Percentiles rank a stretch among this genome's conserved stretches.
phyloP scores from a whole-genome alignment of 768 basidiomycete species.

The Obba rivulosa region DNA sequence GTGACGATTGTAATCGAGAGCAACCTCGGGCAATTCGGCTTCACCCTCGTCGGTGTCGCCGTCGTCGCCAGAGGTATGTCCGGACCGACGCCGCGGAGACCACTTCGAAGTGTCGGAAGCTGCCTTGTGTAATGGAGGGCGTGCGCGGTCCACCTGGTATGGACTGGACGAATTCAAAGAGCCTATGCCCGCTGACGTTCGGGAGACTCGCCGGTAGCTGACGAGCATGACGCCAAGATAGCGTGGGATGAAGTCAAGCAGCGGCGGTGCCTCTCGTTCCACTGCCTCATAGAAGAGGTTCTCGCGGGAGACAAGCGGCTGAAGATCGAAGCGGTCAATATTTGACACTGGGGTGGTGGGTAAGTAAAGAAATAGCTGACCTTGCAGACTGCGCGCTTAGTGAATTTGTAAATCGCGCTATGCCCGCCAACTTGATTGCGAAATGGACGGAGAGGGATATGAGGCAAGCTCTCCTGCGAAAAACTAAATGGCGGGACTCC shows the following conservation, averaged over 20 bases:
- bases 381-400: constrained; percentile 97
- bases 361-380: constrained; percentile 41
- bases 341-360: constrained; percentile 18
- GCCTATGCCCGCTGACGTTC: constrained; percentile 9
- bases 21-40: constrained; percentile 91
- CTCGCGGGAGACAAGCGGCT: constrained; percentile 96
- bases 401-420: constrained; percentile 96
- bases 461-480: constrained; percentile 62
- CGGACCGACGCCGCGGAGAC: not conserved
- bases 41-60: constrained; percentile 51
- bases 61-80: constrained; percentile 9
- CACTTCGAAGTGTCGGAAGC: constrained; percentile 17
- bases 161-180: constrained; percentile 11
- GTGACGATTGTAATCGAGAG: constrained; percentile 88
- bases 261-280: constrained; percentile 87
- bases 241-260: constrained; percentile 93
- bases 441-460: constrained; percentile 92
- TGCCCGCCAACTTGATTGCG: constrained; percentile 98
- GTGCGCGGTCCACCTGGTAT: constrained; percentile 13
- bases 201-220: constrained; percentile 76
- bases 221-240: constrained; percentile 99
- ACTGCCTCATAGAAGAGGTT: constrained; percentile 98
- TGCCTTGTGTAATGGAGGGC: constrained; percentile 23
- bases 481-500: constrained; percentile 34
- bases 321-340: constrained; percentile 11